A percentile compares a stretch with the other conserved stretches of the same genome.
Conservation (phyloP, 2,329 filamentous ascomycete genomes). For the Seiridium unicorne region DNA sequence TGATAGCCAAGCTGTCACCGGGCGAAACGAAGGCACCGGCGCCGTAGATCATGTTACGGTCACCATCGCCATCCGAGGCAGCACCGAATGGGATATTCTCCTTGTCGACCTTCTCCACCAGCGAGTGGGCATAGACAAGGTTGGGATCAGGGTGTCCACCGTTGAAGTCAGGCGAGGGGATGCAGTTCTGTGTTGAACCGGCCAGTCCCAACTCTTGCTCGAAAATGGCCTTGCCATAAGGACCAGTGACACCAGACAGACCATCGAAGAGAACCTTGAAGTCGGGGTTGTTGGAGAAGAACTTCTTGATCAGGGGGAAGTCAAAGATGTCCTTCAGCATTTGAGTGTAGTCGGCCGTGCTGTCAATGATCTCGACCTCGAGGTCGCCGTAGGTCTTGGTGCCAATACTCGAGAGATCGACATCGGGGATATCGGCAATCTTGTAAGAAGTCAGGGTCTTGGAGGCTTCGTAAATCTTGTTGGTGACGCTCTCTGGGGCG, state of each 20-base stretch:
- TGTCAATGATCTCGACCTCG: conserved; percentile 95
- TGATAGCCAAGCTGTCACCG: conserved; percentile 95
- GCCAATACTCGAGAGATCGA: conserved; percentile 82
- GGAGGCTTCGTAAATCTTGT: conserved; percentile 94
- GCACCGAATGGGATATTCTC: conserved; percentile 92
- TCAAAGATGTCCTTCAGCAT: conserved; percentile 99
- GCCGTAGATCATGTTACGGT: conserved; percentile 99
- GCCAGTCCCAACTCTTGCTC: conserved; percentile 87
- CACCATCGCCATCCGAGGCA: conserved; percentile 93
- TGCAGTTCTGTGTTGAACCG: conserved; percentile 81
- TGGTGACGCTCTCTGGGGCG: conserved; percentile 92
- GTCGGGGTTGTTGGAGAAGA: conserved; percentile 81
- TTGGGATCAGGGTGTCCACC: conserved; percentile 98
- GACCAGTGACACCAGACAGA: conserved; percentile 90
- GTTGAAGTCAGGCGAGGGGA: conserved; percentile 90
- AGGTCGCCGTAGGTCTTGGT: conserved; percentile 79
- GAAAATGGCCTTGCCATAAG: conserved; percentile 93
- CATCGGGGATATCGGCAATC: conserved; percentile 79
- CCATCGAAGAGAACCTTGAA: conserved; percentile 98
- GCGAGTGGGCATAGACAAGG: conserved; percentile 91
- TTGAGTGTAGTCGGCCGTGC: conserved; percentile 83
- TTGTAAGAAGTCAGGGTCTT: conserved; percentile 92
- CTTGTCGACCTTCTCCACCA: conserved; percentile 87
- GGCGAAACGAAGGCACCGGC: conserved; percentile 95
- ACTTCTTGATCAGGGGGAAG: conserved; percentile 92